phyloP scores from a whole-genome alignment of 179 eudicot species.

The Corrigiola litoralis region DNA sequence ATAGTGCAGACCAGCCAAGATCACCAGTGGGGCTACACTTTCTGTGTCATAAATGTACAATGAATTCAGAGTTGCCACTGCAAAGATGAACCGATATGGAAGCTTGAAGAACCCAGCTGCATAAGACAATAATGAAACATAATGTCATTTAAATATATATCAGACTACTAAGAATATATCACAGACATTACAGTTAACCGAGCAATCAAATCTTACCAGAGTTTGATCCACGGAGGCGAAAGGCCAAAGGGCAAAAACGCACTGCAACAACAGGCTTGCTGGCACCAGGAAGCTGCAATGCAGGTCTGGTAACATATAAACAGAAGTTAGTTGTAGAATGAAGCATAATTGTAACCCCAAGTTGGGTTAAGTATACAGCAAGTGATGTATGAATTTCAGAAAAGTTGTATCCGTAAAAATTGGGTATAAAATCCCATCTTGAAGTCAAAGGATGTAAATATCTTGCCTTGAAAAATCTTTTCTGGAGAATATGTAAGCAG shows the following conservation, averaged over 20 bases:
- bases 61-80: constrained; percentile 87
- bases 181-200: constrained; percentile 2
- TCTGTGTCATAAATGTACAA: constrained; percentile 89
- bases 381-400: background rate
- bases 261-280: constrained; percentile 94
- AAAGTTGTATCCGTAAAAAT: background rate
- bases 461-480: constrained; percentile 85
- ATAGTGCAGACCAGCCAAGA: constrained; percentile 93
- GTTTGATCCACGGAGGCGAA: constrained; percentile 53
- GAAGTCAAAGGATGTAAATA: background rate
- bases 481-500: constrained; percentile 77
- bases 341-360: background rate
- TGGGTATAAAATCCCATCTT: background rate
- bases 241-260: constrained; percentile 82
- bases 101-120: constrained; percentile 73
- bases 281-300: constrained; percentile 91
- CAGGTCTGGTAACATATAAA: constrained; percentile 58
- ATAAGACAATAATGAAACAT: constrained; percentile 10
- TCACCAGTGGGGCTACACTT: constrained; percentile 61
- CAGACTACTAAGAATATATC: background rate
- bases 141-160: background rate
- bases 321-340: background rate
- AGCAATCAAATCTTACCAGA: constrained; percentile 38
- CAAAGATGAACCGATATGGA: constrained; percentile 89
- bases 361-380: background rate